phyloP scores from a whole-genome alignment of 805 yeast genomes.

The Yamadazyma insecticola region DNA sequence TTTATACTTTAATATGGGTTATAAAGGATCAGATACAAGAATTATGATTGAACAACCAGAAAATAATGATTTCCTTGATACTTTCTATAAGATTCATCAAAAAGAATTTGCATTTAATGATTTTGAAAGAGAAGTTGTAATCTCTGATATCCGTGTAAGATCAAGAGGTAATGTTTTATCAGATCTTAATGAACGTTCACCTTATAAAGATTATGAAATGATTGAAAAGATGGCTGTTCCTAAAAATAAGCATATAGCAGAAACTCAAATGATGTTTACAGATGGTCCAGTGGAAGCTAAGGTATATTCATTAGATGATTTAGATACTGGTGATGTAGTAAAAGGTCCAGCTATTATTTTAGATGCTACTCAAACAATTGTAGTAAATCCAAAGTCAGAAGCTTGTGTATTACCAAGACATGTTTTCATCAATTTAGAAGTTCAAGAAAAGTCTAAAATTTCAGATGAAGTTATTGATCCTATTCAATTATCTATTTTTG shows the following conservation, averaged over 20 bases:
- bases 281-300: conserved; percentile 40
- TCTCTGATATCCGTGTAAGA: conserved; percentile 72
- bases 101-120: conserved; percentile 69
- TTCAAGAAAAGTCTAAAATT: conserved; percentile 11
- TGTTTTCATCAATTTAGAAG: conserved; percentile 40
- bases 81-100: conserved; percentile 53
- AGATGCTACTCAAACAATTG: conserved; percentile 77
- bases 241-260: not conserved
- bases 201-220: conserved; percentile 30
- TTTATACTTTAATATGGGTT: conserved; percentile 15
- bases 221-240: conserved; percentile 3
- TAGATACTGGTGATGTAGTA: conserved; percentile 49
- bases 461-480: conserved; percentile 48
- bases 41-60: conserved; percentile 20
- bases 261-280: conserved; percentile 36
- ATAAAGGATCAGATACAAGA: conserved; percentile 22
- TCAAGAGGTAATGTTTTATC: conserved; percentile 53
- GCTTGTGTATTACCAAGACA: conserved; percentile 60
- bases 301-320: conserved; percentile 46
- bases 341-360: conserved; percentile 43
- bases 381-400: conserved; percentile 57
- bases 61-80: conserved; percentile 30
- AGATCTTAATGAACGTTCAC: conserved; percentile 45
- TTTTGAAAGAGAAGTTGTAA: conserved; percentile 51
- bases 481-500: conserved; percentile 68